phyloP scores from a whole-genome alignment of 352 stramenopile genomes.

The Phytophthora macrochlamydospora region DNA sequence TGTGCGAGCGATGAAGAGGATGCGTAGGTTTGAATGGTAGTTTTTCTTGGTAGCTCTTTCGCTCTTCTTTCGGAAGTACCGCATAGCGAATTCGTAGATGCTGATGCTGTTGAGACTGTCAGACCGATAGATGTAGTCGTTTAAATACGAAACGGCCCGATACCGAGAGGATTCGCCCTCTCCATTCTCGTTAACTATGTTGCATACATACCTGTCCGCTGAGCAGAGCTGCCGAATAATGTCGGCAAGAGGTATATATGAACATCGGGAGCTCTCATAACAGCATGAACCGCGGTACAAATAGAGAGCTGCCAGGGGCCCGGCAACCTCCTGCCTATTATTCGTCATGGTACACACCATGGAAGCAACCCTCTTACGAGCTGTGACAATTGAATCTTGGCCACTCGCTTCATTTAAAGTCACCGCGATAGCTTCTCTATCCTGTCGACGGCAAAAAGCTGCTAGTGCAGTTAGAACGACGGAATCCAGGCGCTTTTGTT shows the following conservation, averaged over 20 bases:
- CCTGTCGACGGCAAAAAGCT: background rate
- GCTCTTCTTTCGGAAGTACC: background rate
- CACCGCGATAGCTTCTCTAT: background rate
- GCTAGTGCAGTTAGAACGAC: conserved; percentile 6
- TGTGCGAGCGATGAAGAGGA: background rate
- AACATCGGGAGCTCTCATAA: background rate
- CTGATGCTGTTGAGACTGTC: background rate
- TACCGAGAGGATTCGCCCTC: background rate
- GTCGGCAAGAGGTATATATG: background rate
- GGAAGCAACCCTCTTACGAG: background rate
- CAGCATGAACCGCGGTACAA: background rate
- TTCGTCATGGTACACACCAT: background rate
- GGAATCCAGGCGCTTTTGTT: conserved; percentile 10
- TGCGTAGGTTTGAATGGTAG: background rate
- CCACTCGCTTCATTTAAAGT: background rate
- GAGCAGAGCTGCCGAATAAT: background rate
- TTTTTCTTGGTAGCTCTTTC: background rate
- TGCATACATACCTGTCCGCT: background rate
- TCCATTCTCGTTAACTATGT: background rate
- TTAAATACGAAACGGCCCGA: background rate
- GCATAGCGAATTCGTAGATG: conserved; percentile 8
- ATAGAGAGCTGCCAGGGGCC: background rate
- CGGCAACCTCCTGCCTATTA: background rate
- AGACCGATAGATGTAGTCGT: conserved; percentile 9
- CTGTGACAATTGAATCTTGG: background rate